Base-by-base conservation (phyloP, 352 stramenopile genomes). In the Aphanomyces invadans region DNA sequence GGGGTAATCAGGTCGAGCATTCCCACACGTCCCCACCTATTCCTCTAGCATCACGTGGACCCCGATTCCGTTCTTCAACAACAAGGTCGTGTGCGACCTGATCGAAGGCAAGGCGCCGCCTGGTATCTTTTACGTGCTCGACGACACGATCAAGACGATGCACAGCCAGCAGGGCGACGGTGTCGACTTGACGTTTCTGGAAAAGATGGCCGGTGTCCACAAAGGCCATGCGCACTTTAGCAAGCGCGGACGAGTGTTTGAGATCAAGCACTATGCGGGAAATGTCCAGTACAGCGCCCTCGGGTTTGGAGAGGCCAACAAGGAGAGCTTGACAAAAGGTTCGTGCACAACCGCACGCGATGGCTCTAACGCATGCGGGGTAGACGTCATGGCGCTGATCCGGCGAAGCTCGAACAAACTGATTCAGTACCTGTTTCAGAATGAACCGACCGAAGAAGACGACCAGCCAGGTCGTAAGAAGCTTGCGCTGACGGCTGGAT, bases 271-370 rank as follows among this genome's bases (percentile, higher is more conserved):
- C 71, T 94, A 92, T 72, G 85, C 85, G 28, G 85, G 85, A 64
- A 89, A 91, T 67, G 85, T 94, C 59, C 79, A 91, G 72, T 94
- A 94, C 70, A 82, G 90, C 49, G 81, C 89, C n/a, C 85, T 81
- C 44, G 68, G 88, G 12, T 94, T 94, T 74, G 89, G 90, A 19
- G 83, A 92, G 51, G 80, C 79, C 54, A 94, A 94, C 55, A 80
- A 89, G 23, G 85, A 94, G 69, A 92, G 53, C 25, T 23, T 70
- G 17, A 65, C 53, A 11, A 65, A 65, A 21, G 56, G 45, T 64
- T 36, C 33, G 28, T n/a, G 45, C 31, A 25, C 32, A 29, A 0
- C 11, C 25, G 11, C 39, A 21, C 21, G 10, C 26, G n/a, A 9
- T 17, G 17, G 11, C 21, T 3, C 38, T 9, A 45, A 9, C 17